A percentile compares a stretch with the other conserved stretches of the same genome.
phyloP scores from a whole-genome alignment of 2,329 filamentous ascomycete species.

The Xylariales sp. region DNA sequence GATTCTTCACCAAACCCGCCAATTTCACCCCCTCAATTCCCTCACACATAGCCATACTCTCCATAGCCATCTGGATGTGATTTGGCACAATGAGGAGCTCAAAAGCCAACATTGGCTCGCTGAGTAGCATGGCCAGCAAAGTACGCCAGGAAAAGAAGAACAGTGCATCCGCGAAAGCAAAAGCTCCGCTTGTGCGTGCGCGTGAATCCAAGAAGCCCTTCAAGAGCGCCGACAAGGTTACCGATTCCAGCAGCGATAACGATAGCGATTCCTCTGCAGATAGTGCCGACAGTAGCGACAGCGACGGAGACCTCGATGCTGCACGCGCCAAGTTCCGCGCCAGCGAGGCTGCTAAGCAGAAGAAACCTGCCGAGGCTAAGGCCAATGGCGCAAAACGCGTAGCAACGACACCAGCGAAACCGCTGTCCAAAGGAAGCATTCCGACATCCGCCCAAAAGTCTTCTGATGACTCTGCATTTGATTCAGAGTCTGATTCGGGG shows the following conservation, averaged over 20 bases:
- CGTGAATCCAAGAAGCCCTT: constrained; percentile 34
- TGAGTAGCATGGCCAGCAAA: constrained; percentile 43
- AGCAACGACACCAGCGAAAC: constrained; percentile 36
- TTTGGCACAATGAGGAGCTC: constrained; percentile 32
- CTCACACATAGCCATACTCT: neutral
- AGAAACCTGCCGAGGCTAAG: constrained; percentile 44
- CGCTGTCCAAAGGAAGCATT: constrained; percentile 35
- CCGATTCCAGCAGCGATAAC: constrained; percentile 49
- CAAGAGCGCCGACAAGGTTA: constrained; percentile 39
- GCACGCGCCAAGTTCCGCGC: constrained; percentile 50
- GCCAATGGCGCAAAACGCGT: constrained; percentile 38
- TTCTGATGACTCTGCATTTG: constrained; percentile 37
- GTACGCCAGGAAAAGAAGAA: constrained; percentile 46
- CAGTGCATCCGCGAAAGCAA: constrained; percentile 39
- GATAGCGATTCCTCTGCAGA: constrained; percentile 52
- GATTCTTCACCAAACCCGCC: constrained; percentile 16
- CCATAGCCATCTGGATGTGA: constrained; percentile 15
- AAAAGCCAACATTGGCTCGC: constrained; percentile 39
- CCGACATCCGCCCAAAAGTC: constrained; percentile 43
- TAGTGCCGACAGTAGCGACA: constrained; percentile 51
- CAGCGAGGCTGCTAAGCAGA: constrained; percentile 46
- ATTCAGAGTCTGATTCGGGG: constrained; percentile 33
- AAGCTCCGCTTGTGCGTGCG: constrained; percentile 33
- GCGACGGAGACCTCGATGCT: constrained; percentile 39
- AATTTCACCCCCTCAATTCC: neutral